Evolutionary conservation across 23 red algal species (phyloP).

Genomic region (Agarophyton chilense): DNA sequence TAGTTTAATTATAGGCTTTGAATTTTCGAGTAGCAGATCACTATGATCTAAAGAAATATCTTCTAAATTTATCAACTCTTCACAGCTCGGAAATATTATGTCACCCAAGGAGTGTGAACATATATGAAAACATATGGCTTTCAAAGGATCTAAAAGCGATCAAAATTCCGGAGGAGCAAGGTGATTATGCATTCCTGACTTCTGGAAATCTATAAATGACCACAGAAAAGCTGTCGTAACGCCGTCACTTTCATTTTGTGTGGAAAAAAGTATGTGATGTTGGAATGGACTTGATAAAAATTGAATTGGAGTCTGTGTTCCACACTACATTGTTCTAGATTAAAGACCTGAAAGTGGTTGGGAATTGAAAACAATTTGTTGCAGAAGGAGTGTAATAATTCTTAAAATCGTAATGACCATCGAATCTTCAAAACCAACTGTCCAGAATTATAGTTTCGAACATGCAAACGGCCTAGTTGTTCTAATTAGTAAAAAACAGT

Average conservation of each 20-base stretch:
- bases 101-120: neutral
- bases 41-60: too few species aligned
- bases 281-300: conserved; percentile 49
- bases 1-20: too few species aligned
- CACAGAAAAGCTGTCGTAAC: neutral
- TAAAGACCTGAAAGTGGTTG: too few species aligned
- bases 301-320: too few species aligned
- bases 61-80: too few species aligned
- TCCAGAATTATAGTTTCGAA: neutral
- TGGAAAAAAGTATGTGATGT: conserved; percentile 36
- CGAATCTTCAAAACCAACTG: neutral
- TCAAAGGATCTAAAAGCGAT: neutral
- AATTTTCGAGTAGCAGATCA: too few species aligned
- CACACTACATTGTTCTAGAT: too few species aligned
- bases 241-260: neutral
- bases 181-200: neutral
- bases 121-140: neutral
- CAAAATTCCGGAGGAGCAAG: neutral
- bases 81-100: too few species aligned
- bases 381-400: too few species aligned
- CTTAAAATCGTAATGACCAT: too few species aligned
- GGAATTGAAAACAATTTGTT: too few species aligned
- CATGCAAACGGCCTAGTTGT: conserved; percentile 24
- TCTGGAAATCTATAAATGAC: neutral
- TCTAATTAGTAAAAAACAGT: neutral